These are phyloP conservation scores for Gossypium gossypioides DNA, from an alignment of 441 rosid species.

Conservation along the genomic window DNA sequence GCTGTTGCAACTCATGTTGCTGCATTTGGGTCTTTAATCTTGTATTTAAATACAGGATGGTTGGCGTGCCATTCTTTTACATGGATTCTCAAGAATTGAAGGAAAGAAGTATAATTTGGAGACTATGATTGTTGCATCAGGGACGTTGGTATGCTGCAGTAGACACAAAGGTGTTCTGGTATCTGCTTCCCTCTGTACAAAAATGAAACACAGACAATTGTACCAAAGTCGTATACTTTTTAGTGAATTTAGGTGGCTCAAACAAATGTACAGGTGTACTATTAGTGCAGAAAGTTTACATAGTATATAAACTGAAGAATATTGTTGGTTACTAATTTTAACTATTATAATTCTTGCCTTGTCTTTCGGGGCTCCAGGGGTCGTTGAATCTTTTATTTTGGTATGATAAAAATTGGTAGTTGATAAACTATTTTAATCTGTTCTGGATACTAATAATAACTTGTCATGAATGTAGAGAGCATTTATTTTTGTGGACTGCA, in stretches of 20 bases:
- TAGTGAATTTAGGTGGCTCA: not conserved
- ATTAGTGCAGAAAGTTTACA: not conserved
- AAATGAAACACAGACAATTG: not conserved
- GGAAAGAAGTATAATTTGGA: not conserved
- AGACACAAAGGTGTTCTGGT: not conserved
- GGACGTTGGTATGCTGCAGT: not conserved
- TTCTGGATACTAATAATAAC: not conserved
- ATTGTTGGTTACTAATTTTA: not conserved
- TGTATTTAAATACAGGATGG: not conserved
- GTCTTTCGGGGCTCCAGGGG: not conserved
- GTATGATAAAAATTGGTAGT: not conserved
- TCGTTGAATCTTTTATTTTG: not conserved
- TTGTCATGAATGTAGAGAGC: not conserved
- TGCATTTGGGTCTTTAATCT: not conserved
- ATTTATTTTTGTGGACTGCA: not conserved
- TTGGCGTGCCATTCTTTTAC: not conserved
- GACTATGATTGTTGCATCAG: not conserved
- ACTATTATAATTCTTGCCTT: not conserved
- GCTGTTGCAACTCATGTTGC: not conserved
- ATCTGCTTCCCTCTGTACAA: not conserved
- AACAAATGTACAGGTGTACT: not conserved
- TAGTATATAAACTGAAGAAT: conserved; percentile 2
- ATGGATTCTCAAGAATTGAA: not conserved
- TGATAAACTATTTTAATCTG: not conserved
- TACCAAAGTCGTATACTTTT: not conserved